Evolutionary conservation across 352 stramenopile genomes (phyloP).

Genomic region (Pythium insidiosum): DNA sequence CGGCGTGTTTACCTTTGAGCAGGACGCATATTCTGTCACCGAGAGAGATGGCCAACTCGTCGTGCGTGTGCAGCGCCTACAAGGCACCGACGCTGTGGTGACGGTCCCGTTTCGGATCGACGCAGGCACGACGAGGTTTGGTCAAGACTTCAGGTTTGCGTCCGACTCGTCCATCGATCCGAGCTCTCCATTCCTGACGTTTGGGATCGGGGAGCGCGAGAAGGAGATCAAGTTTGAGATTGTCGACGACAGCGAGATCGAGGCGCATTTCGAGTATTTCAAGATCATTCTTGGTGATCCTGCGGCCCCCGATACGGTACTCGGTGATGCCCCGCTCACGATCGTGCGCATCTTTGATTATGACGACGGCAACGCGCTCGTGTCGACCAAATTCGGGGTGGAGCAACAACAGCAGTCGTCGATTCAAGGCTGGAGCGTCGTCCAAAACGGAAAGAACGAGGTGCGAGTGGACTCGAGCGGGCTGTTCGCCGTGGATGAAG

Average conservation of each 20-base stretch:
- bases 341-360: slow-evolving; percentile 60
- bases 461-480: slow-evolving; percentile 46
- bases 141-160: slow-evolving; percentile 29
- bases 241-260: slow-evolving; percentile 30
- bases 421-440: slow-evolving; percentile 35
- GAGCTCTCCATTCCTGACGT: slow-evolving; percentile 32
- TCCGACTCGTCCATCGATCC: slow-evolving; percentile 16
- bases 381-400: slow-evolving; percentile 20
- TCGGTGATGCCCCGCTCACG: slow-evolving; percentile 25
- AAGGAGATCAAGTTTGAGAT: slow-evolving; percentile 43
- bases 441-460: slow-evolving; percentile 33
- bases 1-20: slow-evolving; percentile 54
- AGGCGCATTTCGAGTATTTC: slow-evolving; percentile 48
- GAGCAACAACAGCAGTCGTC: neutral
- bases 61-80: slow-evolving; percentile 40
- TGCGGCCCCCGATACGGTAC: slow-evolving; percentile 10
- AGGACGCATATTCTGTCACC: slow-evolving; percentile 42
- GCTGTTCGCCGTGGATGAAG: slow-evolving; percentile 45
- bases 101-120: slow-evolving; percentile 32
- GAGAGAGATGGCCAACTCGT: slow-evolving; percentile 33
- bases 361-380: slow-evolving; percentile 22
- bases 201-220: slow-evolving; percentile 35
- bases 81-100: slow-evolving; percentile 33
- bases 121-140: slow-evolving; percentile 24
- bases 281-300: slow-evolving; percentile 25